Conservation (phyloP, 441 rosid genomes). For the Pelargonium citronellum region DNA sequence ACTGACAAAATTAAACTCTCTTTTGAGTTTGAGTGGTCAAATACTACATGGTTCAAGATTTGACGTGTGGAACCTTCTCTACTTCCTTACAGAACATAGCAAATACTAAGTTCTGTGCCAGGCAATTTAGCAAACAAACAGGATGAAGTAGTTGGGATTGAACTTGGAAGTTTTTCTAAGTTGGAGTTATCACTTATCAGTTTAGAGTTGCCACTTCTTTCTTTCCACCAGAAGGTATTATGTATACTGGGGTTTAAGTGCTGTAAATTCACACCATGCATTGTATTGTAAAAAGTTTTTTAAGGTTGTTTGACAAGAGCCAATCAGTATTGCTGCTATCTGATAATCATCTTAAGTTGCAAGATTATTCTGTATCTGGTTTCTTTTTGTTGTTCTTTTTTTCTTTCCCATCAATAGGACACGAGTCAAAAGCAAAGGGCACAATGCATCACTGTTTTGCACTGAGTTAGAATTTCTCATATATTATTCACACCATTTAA, state of each 20-base stretch:
- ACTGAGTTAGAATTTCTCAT: neutral
- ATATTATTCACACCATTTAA: neutral
- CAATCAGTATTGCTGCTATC: neutral
- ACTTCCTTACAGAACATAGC: neutral
- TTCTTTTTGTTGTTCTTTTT: neutral
- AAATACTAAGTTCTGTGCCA: neutral
- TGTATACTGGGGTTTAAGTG: neutral
- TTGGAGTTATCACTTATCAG: neutral
- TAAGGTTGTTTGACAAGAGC: constrained; percentile 3
- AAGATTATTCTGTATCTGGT: neutral
- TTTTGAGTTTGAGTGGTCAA: neutral
- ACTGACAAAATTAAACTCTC: neutral
- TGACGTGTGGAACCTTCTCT: neutral
- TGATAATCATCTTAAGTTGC: neutral
- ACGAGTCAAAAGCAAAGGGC: neutral
- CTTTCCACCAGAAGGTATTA: neutral
- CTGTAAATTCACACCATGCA: neutral
- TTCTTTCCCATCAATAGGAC: neutral
- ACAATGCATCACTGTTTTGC: neutral
- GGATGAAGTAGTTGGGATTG: neutral
- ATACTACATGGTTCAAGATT: neutral
- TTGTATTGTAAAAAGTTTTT: neutral
- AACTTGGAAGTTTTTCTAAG: neutral
- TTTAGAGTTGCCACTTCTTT: neutral
- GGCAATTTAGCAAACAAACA: neutral